Base-by-base conservation (phyloP, 2,329 filamentous ascomycete species). In the Aureobasidium sp. region DNA sequence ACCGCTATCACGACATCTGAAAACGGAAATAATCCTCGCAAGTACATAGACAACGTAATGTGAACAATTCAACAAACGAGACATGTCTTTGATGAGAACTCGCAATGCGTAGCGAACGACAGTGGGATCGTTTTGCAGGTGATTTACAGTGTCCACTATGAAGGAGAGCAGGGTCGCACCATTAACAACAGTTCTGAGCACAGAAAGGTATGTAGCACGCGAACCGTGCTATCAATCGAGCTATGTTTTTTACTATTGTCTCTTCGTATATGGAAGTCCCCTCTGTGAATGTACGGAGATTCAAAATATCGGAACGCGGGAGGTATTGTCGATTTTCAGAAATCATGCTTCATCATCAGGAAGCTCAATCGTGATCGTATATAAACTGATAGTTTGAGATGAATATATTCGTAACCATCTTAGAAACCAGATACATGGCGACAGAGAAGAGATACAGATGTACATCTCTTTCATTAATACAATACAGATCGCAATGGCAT, bases 201-300 rank as follows among this genome's bases (percentile, higher is more conserved):
- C 21, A 6, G 36, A 34, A 6, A 34, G 21, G 44, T 15, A 16
- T 32, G 9, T 48, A 48, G 30, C n/a, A 3, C 4, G 15, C 27
- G 44, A 16, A 30, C 15, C 3, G 5, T 5, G 2, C 2, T 10
- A 48, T 8, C 27, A 9, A 4, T n/a, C 16, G 15, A n/a, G 27
- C 3, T n/a, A 3, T 2, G 2, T 9, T 11, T 7, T 9, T 7
- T 5, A n/a, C 27, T 7, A n/a, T 0, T 5, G 7, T 5, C 9
- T 6, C 27, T 10, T n/a, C 7, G 9, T 1, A 10, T n/a, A 48
- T 3, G 3, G 8, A 0, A 10, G 1, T n/a, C 9, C 3, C 3
- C 3, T 8, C 10, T 10, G 13, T 48, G n/a, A 4, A 8, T 16
- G 9, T 32, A 10, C 10, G 27, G 10, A 5, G 5, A 6, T 21